Percentiles rank a stretch among this genome's conserved stretches.
Evolutionary conservation across 2,329 filamentous ascomycete species (phyloP).

Genomic region (Colletotrichum sp.): DNA sequence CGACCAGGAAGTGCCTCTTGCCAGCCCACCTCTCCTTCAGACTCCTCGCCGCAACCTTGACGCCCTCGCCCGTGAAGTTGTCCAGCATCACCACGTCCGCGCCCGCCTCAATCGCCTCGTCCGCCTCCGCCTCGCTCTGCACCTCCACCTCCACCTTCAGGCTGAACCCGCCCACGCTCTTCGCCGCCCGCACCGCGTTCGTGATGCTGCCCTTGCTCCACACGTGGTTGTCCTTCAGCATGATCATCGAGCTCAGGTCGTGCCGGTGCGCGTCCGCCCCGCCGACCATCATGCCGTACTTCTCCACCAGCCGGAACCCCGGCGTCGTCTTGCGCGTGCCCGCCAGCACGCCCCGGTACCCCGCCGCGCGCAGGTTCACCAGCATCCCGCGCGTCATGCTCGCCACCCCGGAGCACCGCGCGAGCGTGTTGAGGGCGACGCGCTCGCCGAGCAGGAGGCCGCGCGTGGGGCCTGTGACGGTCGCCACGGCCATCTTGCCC

Average conservation of each 20-base stretch:
- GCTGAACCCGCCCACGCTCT: slow-evolving; percentile 83
- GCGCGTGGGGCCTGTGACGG: slow-evolving; percentile 82
- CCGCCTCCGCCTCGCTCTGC: slow-evolving; percentile 83
- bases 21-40: slow-evolving; percentile 83
- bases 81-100: slow-evolving; percentile 98
- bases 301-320: slow-evolving; percentile 93
- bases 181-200: slow-evolving; percentile 83
- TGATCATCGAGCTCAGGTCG: slow-evolving; percentile 93
- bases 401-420: slow-evolving; percentile 90
- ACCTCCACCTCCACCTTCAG: slow-evolving; percentile 98
- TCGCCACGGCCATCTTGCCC: slow-evolving; percentile 70
- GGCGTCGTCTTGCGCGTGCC: slow-evolving; percentile 97
- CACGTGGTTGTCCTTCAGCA: slow-evolving; percentile 99
- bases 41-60: slow-evolving; percentile 74
- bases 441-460: slow-evolving; percentile 87
- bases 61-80: slow-evolving; percentile 84
- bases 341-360: slow-evolving; percentile 84
- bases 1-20: slow-evolving; percentile 77
- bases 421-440: slow-evolving; percentile 88
- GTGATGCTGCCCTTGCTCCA: slow-evolving; percentile 90
- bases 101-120: slow-evolving; percentile 88
- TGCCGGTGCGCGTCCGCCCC: slow-evolving; percentile 92
- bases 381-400: slow-evolving; percentile 67
- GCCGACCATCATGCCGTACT: slow-evolving; percentile 96
- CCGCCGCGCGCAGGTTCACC: slow-evolving; percentile 62